Evolutionary conservation across 2,329 filamentous ascomycete species (phyloP), one percentile per base, ranked within the genome.

Genomic region (Didymella segeticola): DNA sequence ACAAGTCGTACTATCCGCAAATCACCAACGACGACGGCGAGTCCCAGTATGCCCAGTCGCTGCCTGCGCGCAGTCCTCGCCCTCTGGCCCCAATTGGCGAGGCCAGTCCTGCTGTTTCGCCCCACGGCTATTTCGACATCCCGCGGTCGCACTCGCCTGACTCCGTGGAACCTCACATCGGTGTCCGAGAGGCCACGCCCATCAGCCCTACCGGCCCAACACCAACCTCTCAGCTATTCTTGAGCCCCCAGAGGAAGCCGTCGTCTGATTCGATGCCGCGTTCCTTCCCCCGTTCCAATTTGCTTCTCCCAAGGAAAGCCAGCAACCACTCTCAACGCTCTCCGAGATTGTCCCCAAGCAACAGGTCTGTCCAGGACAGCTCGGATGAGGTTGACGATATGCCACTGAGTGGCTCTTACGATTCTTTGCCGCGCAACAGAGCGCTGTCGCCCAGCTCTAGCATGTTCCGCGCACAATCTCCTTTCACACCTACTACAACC

Each of bases 401-500:
- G 66, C 83, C 82, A 2, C 78, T 82, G 53, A 78, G 76, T n/a
- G 78, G 80, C 11, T 84, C 82, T 10, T 82, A 81, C 46, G 90
- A 91, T 42, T 86, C 89, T 6, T 83, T 86, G 10, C 80, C 84
- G 27, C 65, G 64, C 23, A 79, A 84, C n/a, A 85, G 92, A 36
- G 95, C 95, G 69, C 78, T 92, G 43, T 96, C 93, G 1, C 84
- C 85, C 14, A 88, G 88, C 61, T 93, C 84, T 61, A 83, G 80
- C 41, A 74, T 86, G 26, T 88, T 85, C 2, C 74, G 81, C 57
- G 80, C 84, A 7, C 80, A 84, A 43, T 87, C 86, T 19, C 86
- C 86, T 39, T 79, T 85, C 57, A 89, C 89, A 20, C 87, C 88
- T 2, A 82, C 80, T 45, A 80, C 85, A 1, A 59, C 64, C 9